These are phyloP conservation scores for Tricholoma furcatifolium DNA, from an alignment of 768 basidiomycete genomes.

Conservation along the genomic window DNA sequence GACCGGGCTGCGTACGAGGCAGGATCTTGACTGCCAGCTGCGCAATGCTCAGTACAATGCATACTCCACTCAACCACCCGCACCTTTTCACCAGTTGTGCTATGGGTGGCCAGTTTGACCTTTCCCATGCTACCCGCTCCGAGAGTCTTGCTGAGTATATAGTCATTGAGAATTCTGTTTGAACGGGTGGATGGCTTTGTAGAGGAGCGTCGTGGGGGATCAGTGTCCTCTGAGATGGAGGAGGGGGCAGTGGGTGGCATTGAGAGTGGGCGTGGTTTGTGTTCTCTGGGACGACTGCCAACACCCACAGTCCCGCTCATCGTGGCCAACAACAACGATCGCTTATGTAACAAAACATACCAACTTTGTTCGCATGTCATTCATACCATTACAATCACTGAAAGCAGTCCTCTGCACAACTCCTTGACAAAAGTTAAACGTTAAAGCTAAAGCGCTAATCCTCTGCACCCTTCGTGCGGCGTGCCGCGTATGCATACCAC, in stretches of 20 bases:
- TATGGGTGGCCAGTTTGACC: slow-evolving; percentile 93
- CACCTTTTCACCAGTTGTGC: slow-evolving; percentile 86
- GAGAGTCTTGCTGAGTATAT: slow-evolving; percentile 93
- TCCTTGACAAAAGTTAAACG: too few relatives aligned
- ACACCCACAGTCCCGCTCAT: slow-evolving; percentile 2
- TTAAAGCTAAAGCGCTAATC: too few relatives aligned
- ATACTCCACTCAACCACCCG: slow-evolving; percentile 8
- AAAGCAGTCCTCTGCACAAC: too few relatives aligned
- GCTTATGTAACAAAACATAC: neutral
- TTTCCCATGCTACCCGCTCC: slow-evolving; percentile 99
- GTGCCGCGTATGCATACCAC: too few relatives aligned
- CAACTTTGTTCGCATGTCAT: neutral
- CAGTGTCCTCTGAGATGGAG: too few relatives aligned
- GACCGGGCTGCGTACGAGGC: slow-evolving; percentile 73
- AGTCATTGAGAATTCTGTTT: slow-evolving; percentile 82
- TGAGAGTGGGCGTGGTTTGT: slow-evolving; percentile 15
- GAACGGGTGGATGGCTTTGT: slow-evolving; percentile 32
- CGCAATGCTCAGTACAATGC: too few relatives aligned
- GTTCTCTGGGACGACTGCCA: neutral
- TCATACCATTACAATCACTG: too few relatives aligned
- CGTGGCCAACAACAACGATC: neutral
- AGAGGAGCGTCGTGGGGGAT: slow-evolving; percentile 11
- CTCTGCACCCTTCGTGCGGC: too few relatives aligned
- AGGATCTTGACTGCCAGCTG: slow-evolving; percentile 99
- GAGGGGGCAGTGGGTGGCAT: slow-evolving; percentile 23